Evolutionary conservation across 1,284 basidiomycete species (phyloP).

Genomic region (Ceraceosorus guamensis): DNA sequence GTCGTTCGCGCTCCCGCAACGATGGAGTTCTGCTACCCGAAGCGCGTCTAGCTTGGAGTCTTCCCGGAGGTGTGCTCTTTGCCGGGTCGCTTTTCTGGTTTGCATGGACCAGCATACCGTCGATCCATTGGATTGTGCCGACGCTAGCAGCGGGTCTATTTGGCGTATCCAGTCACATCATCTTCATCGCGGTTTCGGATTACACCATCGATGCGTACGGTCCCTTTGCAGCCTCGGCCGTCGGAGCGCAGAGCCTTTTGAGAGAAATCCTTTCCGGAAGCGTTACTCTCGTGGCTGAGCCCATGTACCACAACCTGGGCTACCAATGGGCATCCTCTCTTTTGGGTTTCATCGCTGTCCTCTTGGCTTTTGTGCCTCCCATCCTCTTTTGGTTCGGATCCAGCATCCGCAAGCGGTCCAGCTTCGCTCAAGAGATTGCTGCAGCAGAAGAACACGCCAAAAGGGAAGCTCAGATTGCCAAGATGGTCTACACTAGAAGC

Average conservation of each 20-base stretch:
- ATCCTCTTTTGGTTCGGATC: too few species aligned
- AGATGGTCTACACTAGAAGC: too few species aligned
- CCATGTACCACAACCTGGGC: conserved; percentile 56
- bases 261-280: conserved; percentile 52
- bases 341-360: conserved; percentile 57
- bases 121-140: conserved; percentile 31
- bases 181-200: conserved; percentile 37
- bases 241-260: conserved; percentile 66
- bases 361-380: conserved; percentile 51
- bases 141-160: conserved; percentile 24
- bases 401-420: too few species aligned
- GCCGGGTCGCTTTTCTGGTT: conserved; percentile 25
- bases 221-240: conserved; percentile 66
- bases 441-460: too few species aligned
- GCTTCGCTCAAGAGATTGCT: too few species aligned
- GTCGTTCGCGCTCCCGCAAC: background rate
- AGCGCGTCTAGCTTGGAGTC: conserved; percentile 7
- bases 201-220: conserved; percentile 35
- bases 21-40: conserved; percentile 8
- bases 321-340: conserved; percentile 67
- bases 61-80: conserved; percentile 10
- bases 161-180: conserved; percentile 30
- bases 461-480: too few species aligned
- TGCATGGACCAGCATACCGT: conserved; percentile 33
- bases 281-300: conserved; percentile 27